Conservation (phyloP, 805 yeast species). For the Zygosaccharomyces bailii region DNA sequence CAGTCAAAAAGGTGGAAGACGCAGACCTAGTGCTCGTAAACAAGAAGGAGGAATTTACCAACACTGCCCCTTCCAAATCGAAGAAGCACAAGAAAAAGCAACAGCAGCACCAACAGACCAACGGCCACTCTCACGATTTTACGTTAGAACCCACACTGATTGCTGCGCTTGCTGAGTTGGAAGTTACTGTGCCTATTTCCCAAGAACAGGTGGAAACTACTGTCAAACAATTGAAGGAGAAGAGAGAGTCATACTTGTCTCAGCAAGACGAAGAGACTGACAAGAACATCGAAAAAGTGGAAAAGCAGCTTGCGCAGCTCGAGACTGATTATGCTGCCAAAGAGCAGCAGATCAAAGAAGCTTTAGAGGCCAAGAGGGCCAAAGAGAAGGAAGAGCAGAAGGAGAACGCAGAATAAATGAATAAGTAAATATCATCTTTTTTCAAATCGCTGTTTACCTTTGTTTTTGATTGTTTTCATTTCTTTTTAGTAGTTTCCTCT, state of each 20-base stretch:
- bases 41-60: conserved; percentile 52
- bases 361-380: conserved; percentile 33
- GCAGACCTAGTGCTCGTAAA: conserved; percentile 49
- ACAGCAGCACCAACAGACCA: conserved; percentile 42
- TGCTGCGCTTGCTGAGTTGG: conserved; percentile 69
- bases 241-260: conserved; percentile 61
- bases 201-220: conserved; percentile 67
- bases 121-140: conserved; percentile 43
- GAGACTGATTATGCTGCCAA: conserved; percentile 50
- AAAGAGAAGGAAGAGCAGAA: conserved; percentile 30
- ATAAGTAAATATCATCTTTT: neutral
- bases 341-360: conserved; percentile 39
- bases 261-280: conserved; percentile 81
- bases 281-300: conserved; percentile 69
- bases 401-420: conserved; percentile 14
- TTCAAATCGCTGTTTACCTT: neutral
- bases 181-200: conserved; percentile 73
- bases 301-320: conserved; percentile 68
- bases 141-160: conserved; percentile 78
- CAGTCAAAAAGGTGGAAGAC: conserved; percentile 59
- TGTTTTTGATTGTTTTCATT: neutral
- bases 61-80: conserved; percentile 45
- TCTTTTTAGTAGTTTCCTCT: neutral
- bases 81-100: conserved; percentile 53
- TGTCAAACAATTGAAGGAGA: conserved; percentile 63